Conservation (phyloP, 768 basidiomycete genomes). For the Calocybe gangraenosa region DNA sequence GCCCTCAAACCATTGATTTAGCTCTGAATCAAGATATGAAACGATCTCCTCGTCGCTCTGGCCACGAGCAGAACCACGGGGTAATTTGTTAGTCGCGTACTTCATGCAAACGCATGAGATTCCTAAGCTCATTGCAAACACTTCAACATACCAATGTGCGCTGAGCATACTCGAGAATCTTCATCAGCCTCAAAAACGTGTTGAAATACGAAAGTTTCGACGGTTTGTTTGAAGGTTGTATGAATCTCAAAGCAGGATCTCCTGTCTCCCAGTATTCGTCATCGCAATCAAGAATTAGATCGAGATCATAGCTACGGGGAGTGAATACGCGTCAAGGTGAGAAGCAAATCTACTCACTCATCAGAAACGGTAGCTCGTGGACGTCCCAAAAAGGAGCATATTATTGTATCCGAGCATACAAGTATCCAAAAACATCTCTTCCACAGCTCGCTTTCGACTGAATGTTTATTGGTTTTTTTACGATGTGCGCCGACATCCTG, state of each 20-base stretch:
- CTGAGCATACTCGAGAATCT: constrained; percentile 60
- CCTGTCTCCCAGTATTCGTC: constrained; percentile 68
- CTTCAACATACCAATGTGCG: constrained; percentile 49
- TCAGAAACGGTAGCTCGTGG: constrained; percentile 16
- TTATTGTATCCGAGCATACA: constrained; percentile 17
- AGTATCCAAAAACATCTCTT: constrained; percentile 49
- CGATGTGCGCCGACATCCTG: constrained; percentile 59
- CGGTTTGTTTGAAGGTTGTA: constrained; percentile 59
- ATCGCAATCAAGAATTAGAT: constrained; percentile 56
- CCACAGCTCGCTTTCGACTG: constrained; percentile 56
- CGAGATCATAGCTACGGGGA: constrained; percentile 61
- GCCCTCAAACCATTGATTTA: constrained; percentile 72
- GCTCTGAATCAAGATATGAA: constrained; percentile 66
- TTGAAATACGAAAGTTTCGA: constrained; percentile 54
- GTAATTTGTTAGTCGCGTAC: constrained; percentile 15
- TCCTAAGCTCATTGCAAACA: neutral
- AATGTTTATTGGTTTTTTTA: constrained; percentile 28
- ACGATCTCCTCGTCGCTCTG: constrained; percentile 49
- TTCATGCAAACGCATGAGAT: neutral
- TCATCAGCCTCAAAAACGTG: constrained; percentile 49
- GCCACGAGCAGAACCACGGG: neutral
- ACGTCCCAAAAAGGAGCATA: constrained; percentile 18
- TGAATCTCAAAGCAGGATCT: constrained; percentile 45
- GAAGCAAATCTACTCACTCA: constrained; percentile 11
- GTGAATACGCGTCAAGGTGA: neutral